Evolutionary conservation across 345 rosid genomes (phyloP).

Genomic region (Corchorus olitorius): DNA sequence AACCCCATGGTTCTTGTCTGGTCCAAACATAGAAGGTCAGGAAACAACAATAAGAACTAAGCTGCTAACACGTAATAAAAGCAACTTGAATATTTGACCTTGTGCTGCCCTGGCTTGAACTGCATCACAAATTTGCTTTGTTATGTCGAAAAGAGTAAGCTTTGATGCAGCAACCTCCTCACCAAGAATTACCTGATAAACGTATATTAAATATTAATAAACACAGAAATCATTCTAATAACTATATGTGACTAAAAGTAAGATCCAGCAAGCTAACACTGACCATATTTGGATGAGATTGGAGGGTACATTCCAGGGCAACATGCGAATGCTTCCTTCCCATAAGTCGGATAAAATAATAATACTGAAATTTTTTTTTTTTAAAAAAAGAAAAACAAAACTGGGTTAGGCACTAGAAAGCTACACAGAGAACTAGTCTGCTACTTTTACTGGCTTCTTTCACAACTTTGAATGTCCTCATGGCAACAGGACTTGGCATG

Average conservation of each 20-base stretch:
- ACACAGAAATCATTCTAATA: slow-evolving; percentile 22
- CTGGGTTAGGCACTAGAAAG: background rate
- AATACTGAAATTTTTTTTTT: too few species aligned
- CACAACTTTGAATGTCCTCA: background rate
- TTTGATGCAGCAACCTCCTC: slow-evolving; percentile 99
- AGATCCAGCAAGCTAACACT: slow-evolving; percentile 26
- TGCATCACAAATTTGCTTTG: slow-evolving; percentile 93
- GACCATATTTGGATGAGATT: slow-evolving; percentile 98
- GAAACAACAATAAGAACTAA: slow-evolving; percentile 20
- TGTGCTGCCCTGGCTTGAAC: slow-evolving; percentile 89
- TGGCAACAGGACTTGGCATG: background rate
- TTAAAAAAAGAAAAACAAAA: slow-evolving; percentile 4
- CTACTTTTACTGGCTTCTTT: background rate
- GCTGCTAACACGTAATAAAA: slow-evolving; percentile 16
- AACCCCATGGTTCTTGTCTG: slow-evolving; percentile 96
- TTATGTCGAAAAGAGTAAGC: slow-evolving; percentile 90
- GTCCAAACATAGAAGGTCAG: slow-evolving; percentile 29
- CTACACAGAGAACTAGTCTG: background rate
- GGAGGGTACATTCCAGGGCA: slow-evolving; percentile 96
- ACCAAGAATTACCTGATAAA: slow-evolving; percentile 79
- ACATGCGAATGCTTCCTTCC: slow-evolving; percentile 97
- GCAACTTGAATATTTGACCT: slow-evolving; percentile 45
- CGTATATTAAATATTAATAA: slow-evolving; percentile 13
- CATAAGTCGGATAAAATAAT: slow-evolving; percentile 97
- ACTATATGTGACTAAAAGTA: slow-evolving; percentile 17